Evolutionary conservation across 202 grass and related monocot genomes (phyloP).

Genomic region (Zizania palustris): DNA sequence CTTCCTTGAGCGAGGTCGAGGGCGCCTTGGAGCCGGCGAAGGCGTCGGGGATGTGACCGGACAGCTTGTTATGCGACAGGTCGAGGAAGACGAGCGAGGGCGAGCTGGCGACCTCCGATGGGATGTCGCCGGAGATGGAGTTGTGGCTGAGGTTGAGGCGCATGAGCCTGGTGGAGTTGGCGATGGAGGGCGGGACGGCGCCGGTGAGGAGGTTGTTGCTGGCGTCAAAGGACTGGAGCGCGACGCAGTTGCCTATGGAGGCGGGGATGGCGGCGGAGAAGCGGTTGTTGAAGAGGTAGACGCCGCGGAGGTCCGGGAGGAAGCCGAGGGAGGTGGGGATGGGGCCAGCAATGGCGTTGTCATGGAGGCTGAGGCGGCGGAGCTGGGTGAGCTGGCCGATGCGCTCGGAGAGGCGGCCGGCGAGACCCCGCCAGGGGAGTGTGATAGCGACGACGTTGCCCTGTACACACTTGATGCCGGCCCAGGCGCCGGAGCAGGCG

Average conservation of each 20-base stretch:
- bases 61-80: constrained; percentile 62
- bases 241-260: constrained; percentile 47
- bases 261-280: constrained; percentile 62
- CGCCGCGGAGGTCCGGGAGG: constrained; percentile 63
- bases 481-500: too few species aligned
- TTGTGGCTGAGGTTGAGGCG: constrained; percentile 68
- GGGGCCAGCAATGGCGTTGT: too few species aligned
- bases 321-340: too few species aligned
- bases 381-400: too few species aligned
- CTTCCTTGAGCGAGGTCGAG: not conserved
- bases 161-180: constrained; percentile 57
- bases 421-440: too few species aligned
- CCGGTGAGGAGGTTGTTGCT: constrained; percentile 59
- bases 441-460: too few species aligned
- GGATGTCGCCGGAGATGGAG: constrained; percentile 45
- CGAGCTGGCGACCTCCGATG: constrained; percentile 17
- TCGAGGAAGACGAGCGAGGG: constrained; percentile 55
- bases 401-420: too few species aligned
- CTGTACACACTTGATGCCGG: too few species aligned
- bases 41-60: constrained; percentile 48
- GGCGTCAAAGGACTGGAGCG: constrained; percentile 55
- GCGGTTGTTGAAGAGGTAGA: constrained; percentile 77
- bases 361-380: too few species aligned
- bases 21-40: constrained; percentile 11
- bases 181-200: constrained; percentile 52